phyloP scores from a whole-genome alignment of 2,329 filamentous ascomycete genomes.

The Trichophyton rubrum region DNA sequence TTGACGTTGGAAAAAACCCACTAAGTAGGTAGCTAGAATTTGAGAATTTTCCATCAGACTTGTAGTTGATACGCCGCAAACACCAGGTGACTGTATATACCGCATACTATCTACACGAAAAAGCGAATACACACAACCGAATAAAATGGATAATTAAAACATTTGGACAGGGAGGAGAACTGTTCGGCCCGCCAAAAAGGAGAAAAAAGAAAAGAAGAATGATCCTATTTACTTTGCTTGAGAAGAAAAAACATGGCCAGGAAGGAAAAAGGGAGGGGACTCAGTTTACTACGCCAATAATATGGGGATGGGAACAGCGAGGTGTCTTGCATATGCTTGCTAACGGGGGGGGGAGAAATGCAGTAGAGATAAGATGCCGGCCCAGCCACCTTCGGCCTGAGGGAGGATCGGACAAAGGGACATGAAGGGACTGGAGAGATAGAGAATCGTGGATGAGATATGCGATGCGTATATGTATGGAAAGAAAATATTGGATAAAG shows the following conservation, averaged over 20 bases:
- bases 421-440: neutral
- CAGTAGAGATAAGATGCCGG: neutral
- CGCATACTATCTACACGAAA: neutral
- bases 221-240: neutral
- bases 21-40: too few relatives aligned
- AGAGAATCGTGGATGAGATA: neutral
- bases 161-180: neutral
- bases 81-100: too few relatives aligned
- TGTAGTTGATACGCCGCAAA: too few relatives aligned
- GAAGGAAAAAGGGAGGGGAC: neutral
- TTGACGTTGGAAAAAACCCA: too few relatives aligned
- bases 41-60: too few relatives aligned
- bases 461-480: neutral
- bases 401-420: neutral
- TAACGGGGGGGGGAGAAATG: neutral
- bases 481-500: neutral
- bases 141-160: neutral
- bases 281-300: neutral
- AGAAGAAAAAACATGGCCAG: neutral
- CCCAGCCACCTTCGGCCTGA: too few relatives aligned
- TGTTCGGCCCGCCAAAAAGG: neutral
- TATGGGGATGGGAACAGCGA: neutral
- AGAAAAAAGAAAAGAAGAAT: neutral
- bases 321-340: neutral
- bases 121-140: neutral